These are phyloP conservation scores for Pezicula carpinea DNA, from an alignment of 2,329 filamentous ascomycete genomes.

Conservation along the genomic window DNA sequence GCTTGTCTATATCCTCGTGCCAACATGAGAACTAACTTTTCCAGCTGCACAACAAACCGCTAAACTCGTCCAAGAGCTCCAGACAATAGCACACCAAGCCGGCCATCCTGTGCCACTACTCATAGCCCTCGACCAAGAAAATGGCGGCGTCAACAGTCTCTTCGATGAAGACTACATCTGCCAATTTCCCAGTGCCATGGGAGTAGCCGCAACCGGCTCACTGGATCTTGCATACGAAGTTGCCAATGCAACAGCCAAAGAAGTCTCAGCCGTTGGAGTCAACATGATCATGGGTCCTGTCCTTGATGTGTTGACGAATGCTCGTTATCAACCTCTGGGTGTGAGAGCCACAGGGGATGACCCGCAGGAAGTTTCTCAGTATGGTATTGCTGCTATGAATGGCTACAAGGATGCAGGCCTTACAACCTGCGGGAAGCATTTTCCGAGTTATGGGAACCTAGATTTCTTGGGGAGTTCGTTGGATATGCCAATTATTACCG, in stretches of 20 bases:
- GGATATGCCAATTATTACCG: conserved; percentile 92
- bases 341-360: conserved; percentile 90
- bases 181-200: conserved; percentile 97
- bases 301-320: conserved; percentile 89
- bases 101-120: conserved; percentile 85
- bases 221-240: conserved; percentile 83
- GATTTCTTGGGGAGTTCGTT: conserved; percentile 88
- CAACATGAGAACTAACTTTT: conserved; percentile 13
- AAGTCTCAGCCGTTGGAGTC: conserved; percentile 87
- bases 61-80: conserved; percentile 80
- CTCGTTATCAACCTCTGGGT: conserved; percentile 82
- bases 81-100: conserved; percentile 85
- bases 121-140: conserved; percentile 93
- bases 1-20: conserved; percentile 4
- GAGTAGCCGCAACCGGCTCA: conserved; percentile 85
- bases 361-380: conserved; percentile 90
- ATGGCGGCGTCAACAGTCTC: conserved; percentile 94
- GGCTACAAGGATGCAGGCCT: conserved; percentile 90
- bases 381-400: conserved; percentile 83
- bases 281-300: conserved; percentile 95
- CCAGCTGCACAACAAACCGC: conserved; percentile 88
- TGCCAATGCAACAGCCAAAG: conserved; percentile 87
- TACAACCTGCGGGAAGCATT: conserved; percentile 90
- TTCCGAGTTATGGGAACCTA: conserved; percentile 91
- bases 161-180: conserved; percentile 95